These are phyloP conservation scores for Mixia osmundae DNA, from an alignment of 1,284 basidiomycete species.

Conservation along the genomic window DNA sequence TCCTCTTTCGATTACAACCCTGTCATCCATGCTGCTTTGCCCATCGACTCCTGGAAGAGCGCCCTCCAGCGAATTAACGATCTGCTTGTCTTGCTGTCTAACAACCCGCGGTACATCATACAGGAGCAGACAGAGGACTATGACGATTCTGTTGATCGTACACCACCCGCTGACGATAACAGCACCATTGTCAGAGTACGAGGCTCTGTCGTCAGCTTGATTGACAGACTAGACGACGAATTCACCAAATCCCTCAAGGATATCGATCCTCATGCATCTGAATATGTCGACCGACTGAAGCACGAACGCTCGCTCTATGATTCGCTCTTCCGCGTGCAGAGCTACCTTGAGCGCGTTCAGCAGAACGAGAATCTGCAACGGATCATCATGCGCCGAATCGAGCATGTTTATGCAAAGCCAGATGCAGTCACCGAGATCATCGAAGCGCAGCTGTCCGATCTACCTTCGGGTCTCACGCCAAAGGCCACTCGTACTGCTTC, in stretches of 20 bases:
- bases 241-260: slow-evolving; percentile 96
- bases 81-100: slow-evolving; percentile 51
- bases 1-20: slow-evolving; percentile 94
- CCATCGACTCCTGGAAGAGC: slow-evolving; percentile 68
- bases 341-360: slow-evolving; percentile 59
- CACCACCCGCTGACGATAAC: slow-evolving; percentile 38
- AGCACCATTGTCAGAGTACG: slow-evolving; percentile 51
- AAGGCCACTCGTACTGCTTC: slow-evolving; percentile 31
- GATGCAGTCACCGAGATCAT: slow-evolving; percentile 80
- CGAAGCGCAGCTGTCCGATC: slow-evolving; percentile 35
- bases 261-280: slow-evolving; percentile 92
- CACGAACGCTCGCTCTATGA: slow-evolving; percentile 87
- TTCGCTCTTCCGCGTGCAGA: slow-evolving; percentile 75
- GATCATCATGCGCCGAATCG: slow-evolving; percentile 79
- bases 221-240: slow-evolving; percentile 94
- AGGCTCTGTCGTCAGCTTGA: slow-evolving; percentile 77
- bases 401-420: slow-evolving; percentile 83
- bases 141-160: slow-evolving; percentile 69
- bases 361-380: slow-evolving; percentile 54
- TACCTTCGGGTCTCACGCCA: no score
- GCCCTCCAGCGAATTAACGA: slow-evolving; percentile 75
- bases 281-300: slow-evolving; percentile 87
- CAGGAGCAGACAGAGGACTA: slow-evolving; percentile 69
- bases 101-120: slow-evolving; percentile 50
- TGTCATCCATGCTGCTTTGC: slow-evolving; percentile 51